Evolutionary conservation across 495 filamentous ascomycete genomes (phyloP), one percentile per base, ranked within the genome.

Genomic region (Geopyxis carbonaria): DNA sequence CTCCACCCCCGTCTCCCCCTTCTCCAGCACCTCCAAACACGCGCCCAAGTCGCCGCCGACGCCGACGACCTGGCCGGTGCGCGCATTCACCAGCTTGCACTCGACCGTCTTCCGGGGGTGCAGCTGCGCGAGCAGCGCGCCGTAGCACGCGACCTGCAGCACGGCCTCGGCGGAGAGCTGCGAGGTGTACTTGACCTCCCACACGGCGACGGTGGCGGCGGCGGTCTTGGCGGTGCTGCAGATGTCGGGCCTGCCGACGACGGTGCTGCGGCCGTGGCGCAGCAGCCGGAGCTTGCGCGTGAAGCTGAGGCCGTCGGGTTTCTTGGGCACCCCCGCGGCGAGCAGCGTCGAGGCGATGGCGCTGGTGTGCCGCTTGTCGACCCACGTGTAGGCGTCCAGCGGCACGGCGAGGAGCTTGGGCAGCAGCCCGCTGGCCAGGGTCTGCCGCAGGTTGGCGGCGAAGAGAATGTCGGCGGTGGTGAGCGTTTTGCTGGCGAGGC

Each of bases 351-450:
- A 0, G 3, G 10, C 10, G 0, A 38, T 27, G 18, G 23, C 4
- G 8, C 4, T 18, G 16, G 13, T 19, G 31, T 39, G 32, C 4
- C 14, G 0, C 2, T 15, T 14, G 3, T 15, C 19, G 34, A 42
- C 4, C 40, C 40, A 42, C 5, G 9, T 0, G 18, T 42, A 42
- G 33, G 10, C 13, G n/a, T 38, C 31, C 10, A 40, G 16, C 9
- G 40, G 40, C 14, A 42, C 25, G 10, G 33, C 15, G 31, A 42
- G 31, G 23, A 42, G 33, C 31, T 42, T 42, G 18, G 23, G n/a
- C 6, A 42, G 4, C 5, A 40, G 23, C 13, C n/a, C 13, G 6
- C 8, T 11, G 16, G 13, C 10, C 18, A 30, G 16, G 6, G 36
- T 36, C 21, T 11, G 2, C 5, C 18, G 21, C 22, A 44, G 11